These are phyloP conservation scores for Dimocarpus longan DNA, from an alignment of 345 rosid genomes.

Conservation along the genomic window DNA sequence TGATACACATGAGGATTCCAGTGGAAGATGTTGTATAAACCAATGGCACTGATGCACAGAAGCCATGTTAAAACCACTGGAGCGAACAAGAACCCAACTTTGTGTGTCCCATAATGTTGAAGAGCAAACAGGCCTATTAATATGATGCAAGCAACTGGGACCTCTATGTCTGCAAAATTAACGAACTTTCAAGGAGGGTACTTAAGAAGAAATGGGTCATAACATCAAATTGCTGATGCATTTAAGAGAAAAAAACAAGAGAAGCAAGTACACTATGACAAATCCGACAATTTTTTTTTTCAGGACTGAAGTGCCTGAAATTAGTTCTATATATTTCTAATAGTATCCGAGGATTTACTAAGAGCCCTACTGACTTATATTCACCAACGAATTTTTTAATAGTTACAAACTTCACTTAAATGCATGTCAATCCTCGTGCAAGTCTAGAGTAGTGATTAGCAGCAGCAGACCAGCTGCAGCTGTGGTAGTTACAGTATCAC, in stretches of 20 bases:
- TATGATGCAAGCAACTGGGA: conserved; percentile 77
- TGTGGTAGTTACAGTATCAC: neutral
- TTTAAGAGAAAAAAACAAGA: neutral
- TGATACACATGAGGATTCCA: conserved; percentile 91
- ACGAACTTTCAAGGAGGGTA: conserved; percentile 1
- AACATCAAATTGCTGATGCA: neutral
- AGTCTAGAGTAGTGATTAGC: neutral
- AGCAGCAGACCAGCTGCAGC: neutral
- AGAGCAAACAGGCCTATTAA: conserved; percentile 84
- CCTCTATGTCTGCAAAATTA: conserved; percentile 68
- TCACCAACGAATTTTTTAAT: neutral
- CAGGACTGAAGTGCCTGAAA: neutral
- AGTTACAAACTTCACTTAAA: neutral
- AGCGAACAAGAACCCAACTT: conserved; percentile 86
- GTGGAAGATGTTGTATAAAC: conserved; percentile 66
- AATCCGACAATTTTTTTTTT: neutral
- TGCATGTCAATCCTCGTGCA: neutral
- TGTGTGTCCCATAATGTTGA: conserved; percentile 91
- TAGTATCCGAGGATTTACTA: neutral
- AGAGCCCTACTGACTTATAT: neutral
- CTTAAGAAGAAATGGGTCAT: neutral
- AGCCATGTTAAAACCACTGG: conserved; percentile 83
- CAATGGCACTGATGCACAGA: conserved; percentile 75
- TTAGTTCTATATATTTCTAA: neutral
- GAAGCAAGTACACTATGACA: neutral